Percentiles rank a stretch among this genome's conserved stretches.
Evolutionary conservation across 768 basidiomycete genomes (phyloP).

Genomic region (Auriscalpium vulgare): DNA sequence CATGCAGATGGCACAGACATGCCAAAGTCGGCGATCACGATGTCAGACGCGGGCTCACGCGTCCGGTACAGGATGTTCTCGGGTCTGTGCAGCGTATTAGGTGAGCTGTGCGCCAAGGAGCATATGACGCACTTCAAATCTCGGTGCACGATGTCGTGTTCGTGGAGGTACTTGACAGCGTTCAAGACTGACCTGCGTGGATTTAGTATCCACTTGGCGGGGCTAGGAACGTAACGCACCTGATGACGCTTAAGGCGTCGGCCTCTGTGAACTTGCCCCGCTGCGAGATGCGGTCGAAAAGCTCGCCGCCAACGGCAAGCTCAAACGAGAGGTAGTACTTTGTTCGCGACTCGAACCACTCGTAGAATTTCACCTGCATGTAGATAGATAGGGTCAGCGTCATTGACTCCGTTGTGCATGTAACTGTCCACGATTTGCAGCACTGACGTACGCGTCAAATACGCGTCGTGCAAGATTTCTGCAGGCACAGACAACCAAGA

Average conservation of each 20-base stretch:
- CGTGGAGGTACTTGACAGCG: conserved; percentile 84
- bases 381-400: neutral
- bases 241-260: conserved; percentile 74
- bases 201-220: neutral
- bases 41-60: conserved; percentile 62
- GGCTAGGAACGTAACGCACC: conserved; percentile 34
- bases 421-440: too few species aligned
- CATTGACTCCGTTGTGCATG: too few species aligned
- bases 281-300: conserved; percentile 82
- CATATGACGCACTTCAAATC: conserved; percentile 67
- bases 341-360: conserved; percentile 90
- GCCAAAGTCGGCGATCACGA: conserved; percentile 96
- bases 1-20: conserved; percentile 49
- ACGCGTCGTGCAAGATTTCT: too few species aligned
- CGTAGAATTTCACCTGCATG: conserved; percentile 86
- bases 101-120: neutral
- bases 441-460: too few species aligned
- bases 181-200: conserved; percentile 63
- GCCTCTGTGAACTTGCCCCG: conserved; percentile 91
- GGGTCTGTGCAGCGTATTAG: conserved; percentile 44
- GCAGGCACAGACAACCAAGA: neutral
- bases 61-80: conserved; percentile 95
- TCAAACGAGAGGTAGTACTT: conserved; percentile 97
- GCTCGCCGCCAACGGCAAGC: conserved; percentile 88
- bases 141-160: conserved; percentile 90